phyloP scores from a whole-genome alignment of 441 rosid genomes.

The Dalechampia spathulata region DNA sequence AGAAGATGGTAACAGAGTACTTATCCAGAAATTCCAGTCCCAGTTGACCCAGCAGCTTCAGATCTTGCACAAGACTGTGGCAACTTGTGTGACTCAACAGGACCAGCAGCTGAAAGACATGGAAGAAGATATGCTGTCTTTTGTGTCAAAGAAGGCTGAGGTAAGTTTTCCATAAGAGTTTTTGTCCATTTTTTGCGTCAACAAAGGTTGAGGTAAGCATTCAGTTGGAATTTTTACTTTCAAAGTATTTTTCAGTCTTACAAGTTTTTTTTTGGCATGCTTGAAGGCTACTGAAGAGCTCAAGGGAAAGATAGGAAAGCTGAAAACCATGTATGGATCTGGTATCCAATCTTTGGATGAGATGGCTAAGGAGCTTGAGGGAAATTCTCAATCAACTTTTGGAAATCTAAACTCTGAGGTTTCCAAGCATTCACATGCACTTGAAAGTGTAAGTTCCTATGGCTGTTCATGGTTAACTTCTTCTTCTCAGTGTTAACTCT shows the following conservation, averaged over 20 bases:
- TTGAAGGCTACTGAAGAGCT: constrained; percentile 78
- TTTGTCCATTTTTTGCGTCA: no score
- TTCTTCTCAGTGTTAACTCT: constrained; percentile 4
- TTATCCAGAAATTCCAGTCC: constrained; percentile 74
- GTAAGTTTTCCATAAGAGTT: constrained; percentile 26
- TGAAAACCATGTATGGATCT: constrained; percentile 57
- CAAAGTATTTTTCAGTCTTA: not conserved
- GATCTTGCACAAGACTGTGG: constrained; percentile 75
- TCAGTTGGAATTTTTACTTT: no score
- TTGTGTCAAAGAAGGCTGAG: constrained; percentile 80
- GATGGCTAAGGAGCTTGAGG: constrained; percentile 66
- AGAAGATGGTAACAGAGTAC: constrained; percentile 75
- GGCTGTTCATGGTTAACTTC: not conserved
- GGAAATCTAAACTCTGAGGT: constrained; percentile 72
- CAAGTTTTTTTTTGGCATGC: constrained; percentile 16
- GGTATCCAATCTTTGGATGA: constrained; percentile 70
- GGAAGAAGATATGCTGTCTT: constrained; percentile 91
- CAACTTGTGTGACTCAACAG: constrained; percentile 74
- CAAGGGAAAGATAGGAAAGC: constrained; percentile 54
- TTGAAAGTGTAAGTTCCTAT: constrained; percentile 61
- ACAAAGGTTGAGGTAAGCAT: no score
- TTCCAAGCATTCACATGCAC: constrained; percentile 63
- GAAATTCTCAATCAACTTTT: constrained; percentile 63
- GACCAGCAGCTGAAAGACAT: constrained; percentile 80
- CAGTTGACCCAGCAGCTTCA: constrained; percentile 72